Evolutionary conservation across 495 filamentous ascomycete species (phyloP), one percentile per base, ranked within the genome.

Genomic region (Trichocladium uniseriatum): DNA sequence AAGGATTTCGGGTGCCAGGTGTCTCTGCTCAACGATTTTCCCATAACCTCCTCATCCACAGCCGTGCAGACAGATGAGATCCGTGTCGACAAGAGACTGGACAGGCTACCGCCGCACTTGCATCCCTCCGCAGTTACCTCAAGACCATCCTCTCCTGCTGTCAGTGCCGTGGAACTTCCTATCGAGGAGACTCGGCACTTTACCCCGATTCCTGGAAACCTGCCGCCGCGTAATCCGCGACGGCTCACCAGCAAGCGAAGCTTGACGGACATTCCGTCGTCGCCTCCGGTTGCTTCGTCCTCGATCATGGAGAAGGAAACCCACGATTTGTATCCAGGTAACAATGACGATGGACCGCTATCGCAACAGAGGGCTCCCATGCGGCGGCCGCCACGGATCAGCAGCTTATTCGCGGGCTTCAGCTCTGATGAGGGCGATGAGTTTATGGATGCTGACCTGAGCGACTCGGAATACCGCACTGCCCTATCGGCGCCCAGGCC

Each of bases 51-150:
- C 14, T 57, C 78, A 15, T 82, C 85, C 4, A 79, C 78, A 15
- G 81, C 85, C 4, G 79, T 94, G 37, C 94, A 98, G 71, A 98
- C 92, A 9, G 89, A 96, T 48, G 82, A 84, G 52, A 94, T 95
- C 52, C 72, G 81, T 38, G 73, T 89, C 15, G 89, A 90, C 62
- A 78, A 77, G 67, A 76, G 88, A 45, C 71, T 83, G 22, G 74
- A 81, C 36, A 84, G 79, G 58, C 67, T 95, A 15, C 86, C 87
- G 18, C 77, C 84, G 1, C 83, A 89, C 59, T 72, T 95, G 42
- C 78, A 86, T 28, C 83, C 89, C 3, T 88, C 86, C 7, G 74
- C 82, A 42, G 79, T 84, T 40, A 65, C 73, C 3, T 79, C 80
- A 0, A 72, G 75, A 35, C 78, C 80, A 16, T 60, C 69, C 5